Evolutionary conservation across 345 rosid genomes (phyloP).

Genomic region (Noccaea caerulescens): DNA sequence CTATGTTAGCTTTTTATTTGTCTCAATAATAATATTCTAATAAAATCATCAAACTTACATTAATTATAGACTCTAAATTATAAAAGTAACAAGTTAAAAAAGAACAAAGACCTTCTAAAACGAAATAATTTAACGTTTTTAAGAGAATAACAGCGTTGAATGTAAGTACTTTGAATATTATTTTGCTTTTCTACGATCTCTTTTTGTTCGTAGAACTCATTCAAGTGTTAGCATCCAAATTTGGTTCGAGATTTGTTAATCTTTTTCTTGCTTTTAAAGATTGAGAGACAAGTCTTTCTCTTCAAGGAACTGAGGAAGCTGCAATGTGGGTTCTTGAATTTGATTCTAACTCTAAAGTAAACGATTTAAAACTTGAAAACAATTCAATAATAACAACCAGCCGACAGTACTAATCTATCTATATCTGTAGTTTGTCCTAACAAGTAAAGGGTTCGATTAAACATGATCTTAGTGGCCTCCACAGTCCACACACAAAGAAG

Average conservation of each 20-base stretch:
- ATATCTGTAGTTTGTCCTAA: conserved; percentile 6
- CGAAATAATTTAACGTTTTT: no score
- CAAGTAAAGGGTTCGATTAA: conserved; percentile 20
- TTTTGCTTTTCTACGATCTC: background rate
- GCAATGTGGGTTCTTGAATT: conserved; percentile 31
- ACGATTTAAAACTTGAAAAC: background rate
- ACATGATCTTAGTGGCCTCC: conserved; percentile 12
- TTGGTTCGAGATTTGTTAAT: conserved; percentile 27
- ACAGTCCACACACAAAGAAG: background rate
- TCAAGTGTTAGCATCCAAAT: conserved; percentile 35
- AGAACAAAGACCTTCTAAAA: no score
- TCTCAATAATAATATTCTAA: background rate
- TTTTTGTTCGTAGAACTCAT: conserved; percentile 12
- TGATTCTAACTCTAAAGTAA: conserved; percentile 23
- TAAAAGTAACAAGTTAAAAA: no score
- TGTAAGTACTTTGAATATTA: background rate
- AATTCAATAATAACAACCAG: conserved; percentile 12
- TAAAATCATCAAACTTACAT: background rate
- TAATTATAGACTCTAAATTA: background rate
- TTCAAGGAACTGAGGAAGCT: conserved; percentile 28
- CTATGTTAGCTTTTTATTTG: background rate
- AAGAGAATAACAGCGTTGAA: no score
- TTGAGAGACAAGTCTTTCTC: conserved; percentile 23
- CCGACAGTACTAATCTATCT: conserved; percentile 11
- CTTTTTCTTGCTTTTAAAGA: conserved; percentile 14